Percentiles rank a stretch among this genome's conserved stretches.
Conservation (phyloP, 805 yeast genomes). For the Kuraishia molischiana region DNA sequence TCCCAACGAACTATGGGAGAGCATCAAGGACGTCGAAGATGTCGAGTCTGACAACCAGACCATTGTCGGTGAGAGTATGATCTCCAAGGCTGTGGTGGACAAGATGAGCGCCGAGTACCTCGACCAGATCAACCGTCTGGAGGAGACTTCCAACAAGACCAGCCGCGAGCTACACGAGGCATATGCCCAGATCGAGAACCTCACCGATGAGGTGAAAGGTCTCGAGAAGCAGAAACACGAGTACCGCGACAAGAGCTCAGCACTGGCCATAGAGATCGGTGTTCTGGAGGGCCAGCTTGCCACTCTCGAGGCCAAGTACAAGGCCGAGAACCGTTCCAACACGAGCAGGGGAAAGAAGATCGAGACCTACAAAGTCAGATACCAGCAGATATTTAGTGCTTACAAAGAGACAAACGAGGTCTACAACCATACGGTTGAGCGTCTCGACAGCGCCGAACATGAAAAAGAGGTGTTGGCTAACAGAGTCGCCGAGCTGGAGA, state of each 20-base stretch:
- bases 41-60: neutral
- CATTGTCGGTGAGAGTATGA: neutral
- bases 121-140: neutral
- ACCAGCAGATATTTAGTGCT: neutral
- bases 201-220: neutral
- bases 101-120: neutral
- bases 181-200: neutral
- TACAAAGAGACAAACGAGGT: neutral
- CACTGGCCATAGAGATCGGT: neutral
- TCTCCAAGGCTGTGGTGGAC: neutral
- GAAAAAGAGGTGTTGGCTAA: no score
- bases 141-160: neutral
- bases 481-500: no score
- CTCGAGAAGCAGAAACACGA: neutral
- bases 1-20: slow-evolving; percentile 2
- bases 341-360: neutral
- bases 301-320: neutral
- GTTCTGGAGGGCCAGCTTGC: neutral
- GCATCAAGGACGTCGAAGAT: neutral
- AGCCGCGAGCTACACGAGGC: neutral
- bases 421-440: neutral
- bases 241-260: neutral
- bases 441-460: no score
- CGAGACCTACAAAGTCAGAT: neutral
- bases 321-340: neutral